A percentile compares a stretch with the other conserved stretches of the same genome.
phyloP scores from a whole-genome alignment of 2,329 filamentous ascomycete genomes.

The Triangularia setosa region DNA sequence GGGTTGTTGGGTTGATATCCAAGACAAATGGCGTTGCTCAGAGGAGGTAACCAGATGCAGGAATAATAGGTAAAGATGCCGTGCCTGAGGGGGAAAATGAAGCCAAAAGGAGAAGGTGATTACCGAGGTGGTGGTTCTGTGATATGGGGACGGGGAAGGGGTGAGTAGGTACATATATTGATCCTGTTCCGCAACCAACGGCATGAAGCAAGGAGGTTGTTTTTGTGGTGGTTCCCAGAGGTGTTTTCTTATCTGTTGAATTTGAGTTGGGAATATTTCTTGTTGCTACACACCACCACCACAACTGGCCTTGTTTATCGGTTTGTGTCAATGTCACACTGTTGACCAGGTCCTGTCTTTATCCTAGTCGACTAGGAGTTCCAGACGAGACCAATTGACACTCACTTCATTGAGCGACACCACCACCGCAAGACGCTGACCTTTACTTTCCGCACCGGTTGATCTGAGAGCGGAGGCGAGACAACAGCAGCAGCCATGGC shows the following conservation, averaged over 20 bases:
- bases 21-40: too few relatives aligned
- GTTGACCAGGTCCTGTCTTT: not conserved
- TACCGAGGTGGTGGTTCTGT: conserved; percentile 2
- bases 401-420: not conserved
- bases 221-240: not conserved
- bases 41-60: not conserved
- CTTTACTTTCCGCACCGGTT: too few relatives aligned
- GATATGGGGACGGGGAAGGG: not conserved
- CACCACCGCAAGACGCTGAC: too few relatives aligned
- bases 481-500: conserved; percentile 14
- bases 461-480: too few relatives aligned
- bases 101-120: not conserved
- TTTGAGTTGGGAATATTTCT: not conserved
- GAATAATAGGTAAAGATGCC: not conserved
- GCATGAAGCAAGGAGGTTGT: not conserved
- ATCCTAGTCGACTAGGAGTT: not conserved
- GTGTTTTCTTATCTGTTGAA: not conserved
- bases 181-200: not conserved
- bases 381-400: too few relatives aligned
- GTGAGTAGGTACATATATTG: not conserved
- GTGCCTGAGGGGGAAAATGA: not conserved
- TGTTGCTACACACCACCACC: not conserved
- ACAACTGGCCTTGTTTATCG: not conserved
- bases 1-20: too few relatives aligned
- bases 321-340: not conserved